phyloP scores from a whole-genome alignment of 2,329 filamentous ascomycete genomes.

The Penicillium fuscoglaucum region DNA sequence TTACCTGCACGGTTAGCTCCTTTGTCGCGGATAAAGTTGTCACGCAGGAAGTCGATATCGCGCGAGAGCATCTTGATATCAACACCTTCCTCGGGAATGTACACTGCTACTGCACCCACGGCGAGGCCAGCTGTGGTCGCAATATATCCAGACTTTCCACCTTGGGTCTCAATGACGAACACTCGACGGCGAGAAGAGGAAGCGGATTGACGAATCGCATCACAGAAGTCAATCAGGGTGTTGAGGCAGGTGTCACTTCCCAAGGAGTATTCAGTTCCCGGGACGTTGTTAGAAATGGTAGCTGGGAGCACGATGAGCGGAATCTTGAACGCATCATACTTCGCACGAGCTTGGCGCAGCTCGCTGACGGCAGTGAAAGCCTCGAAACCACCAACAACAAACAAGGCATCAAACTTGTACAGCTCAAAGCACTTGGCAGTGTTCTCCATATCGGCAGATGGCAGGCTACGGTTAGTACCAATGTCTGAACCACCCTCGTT shows the following conservation, averaged over 20 bases:
- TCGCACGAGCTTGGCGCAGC: slow-evolving; percentile 73
- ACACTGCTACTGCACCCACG: slow-evolving; percentile 90
- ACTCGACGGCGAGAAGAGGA: slow-evolving; percentile 90
- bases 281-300: slow-evolving; percentile 99
- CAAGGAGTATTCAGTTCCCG: slow-evolving; percentile 93
- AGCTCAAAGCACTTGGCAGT: slow-evolving; percentile 81
- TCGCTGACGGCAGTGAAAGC: slow-evolving; percentile 91
- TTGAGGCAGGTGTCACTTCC: slow-evolving; percentile 97
- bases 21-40: slow-evolving; percentile 80
- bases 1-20: slow-evolving; percentile 89
- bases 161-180: slow-evolving; percentile 97
- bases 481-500: slow-evolving; percentile 97
- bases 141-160: slow-evolving; percentile 89
- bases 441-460: slow-evolving; percentile 78
- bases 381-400: slow-evolving; percentile 93
- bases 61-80: slow-evolving; percentile 87
- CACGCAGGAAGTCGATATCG: slow-evolving; percentile 85
- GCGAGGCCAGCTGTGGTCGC: slow-evolving; percentile 85
- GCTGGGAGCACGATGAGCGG: slow-evolving; percentile 88
- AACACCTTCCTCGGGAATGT: slow-evolving; percentile 96
- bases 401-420: slow-evolving; percentile 87
- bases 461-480: slow-evolving; percentile 92
- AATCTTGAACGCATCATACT: slow-evolving; percentile 85
- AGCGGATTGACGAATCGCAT: slow-evolving; percentile 95
- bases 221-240: slow-evolving; percentile 90